A percentile compares a stretch with the other conserved stretches of the same genome.
These are phyloP conservation scores for Psilocybe sp. DNA, from an alignment of 768 basidiomycete species.

Conservation along the genomic window DNA sequence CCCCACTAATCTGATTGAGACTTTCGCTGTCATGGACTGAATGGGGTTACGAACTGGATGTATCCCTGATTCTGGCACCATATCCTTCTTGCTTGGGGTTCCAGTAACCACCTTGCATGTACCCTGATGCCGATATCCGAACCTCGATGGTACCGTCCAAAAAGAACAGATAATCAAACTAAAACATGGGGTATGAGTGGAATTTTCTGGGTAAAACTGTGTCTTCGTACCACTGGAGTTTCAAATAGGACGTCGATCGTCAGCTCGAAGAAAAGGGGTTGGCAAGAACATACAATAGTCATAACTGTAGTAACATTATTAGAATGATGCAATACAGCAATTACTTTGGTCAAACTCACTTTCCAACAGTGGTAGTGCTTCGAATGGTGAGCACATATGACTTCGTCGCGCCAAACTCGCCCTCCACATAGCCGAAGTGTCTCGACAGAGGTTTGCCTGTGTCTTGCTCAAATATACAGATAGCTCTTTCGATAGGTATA, in stretches of 20 bases:
- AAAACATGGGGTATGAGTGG: background rate
- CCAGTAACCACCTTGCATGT: conserved; percentile 65
- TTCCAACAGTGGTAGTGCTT: conserved; percentile 59
- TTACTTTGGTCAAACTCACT: conserved; percentile 35
- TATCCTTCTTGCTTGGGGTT: conserved; percentile 45
- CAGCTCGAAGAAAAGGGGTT: background rate
- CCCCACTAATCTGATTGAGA: conserved; percentile 41
- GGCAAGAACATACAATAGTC: conserved; percentile 44
- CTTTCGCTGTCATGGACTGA: background rate
- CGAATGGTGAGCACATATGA: conserved; percentile 58
- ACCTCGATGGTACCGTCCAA: conserved; percentile 69
- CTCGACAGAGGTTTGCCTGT: conserved; percentile 53
- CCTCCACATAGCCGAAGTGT: conserved; percentile 50
- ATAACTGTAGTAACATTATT: conserved; percentile 34
- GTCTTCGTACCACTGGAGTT: background rate
- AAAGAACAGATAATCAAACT: conserved; percentile 68
- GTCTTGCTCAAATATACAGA: conserved; percentile 67
- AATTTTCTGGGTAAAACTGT: background rate
- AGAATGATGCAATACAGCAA: background rate
- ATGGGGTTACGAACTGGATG: conserved; percentile 40
- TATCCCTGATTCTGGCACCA: conserved; percentile 53
- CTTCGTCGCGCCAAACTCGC: conserved; percentile 61
- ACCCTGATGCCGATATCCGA: conserved; percentile 65
- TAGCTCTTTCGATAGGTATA: conserved; percentile 45
- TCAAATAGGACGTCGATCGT: background rate